Conservation (phyloP, 2,329 filamentous ascomycete genomes). For the Scytalidium lignicola region DNA sequence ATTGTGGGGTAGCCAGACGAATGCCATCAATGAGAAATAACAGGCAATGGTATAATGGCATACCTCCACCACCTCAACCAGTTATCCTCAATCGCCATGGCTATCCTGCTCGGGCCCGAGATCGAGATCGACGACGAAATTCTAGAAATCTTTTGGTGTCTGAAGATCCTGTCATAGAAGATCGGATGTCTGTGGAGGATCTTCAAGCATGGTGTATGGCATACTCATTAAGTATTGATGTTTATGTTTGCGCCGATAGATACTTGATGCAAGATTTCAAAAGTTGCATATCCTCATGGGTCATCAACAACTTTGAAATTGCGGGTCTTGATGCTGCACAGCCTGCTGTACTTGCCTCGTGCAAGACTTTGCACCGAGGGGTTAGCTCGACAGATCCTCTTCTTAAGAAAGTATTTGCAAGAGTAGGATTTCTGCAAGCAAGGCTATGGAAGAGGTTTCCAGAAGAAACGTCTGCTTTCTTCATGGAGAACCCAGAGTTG, state of each 20-base stretch:
- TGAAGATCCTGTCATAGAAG: constrained; percentile 14
- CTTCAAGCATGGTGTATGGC: constrained; percentile 42
- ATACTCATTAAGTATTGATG: constrained; percentile 42
- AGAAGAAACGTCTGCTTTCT: constrained; percentile 36
- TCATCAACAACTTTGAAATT: constrained; percentile 37
- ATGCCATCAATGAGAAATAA: constrained; percentile 18
- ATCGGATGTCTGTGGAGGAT: constrained; percentile 36
- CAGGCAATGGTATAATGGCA: constrained; percentile 13
- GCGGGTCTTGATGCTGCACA: constrained; percentile 23
- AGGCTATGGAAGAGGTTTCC: constrained; percentile 37
- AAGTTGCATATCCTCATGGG: constrained; percentile 33
- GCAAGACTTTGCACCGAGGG: constrained; percentile 36
- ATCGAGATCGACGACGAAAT: constrained; percentile 14
- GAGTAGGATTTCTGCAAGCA: constrained; percentile 43
- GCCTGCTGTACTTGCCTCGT: constrained; percentile 35
- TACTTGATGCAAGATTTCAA: constrained; percentile 44
- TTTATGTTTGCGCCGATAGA: constrained; percentile 44
- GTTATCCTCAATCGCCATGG: constrained; percentile 13
- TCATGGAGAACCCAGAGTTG: constrained; percentile 40
- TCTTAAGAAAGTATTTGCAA: constrained; percentile 43
- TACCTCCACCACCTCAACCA: constrained; percentile 13
- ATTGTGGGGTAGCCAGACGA: constrained; percentile 31
- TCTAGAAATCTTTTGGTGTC: constrained; percentile 9
- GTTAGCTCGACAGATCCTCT: constrained; percentile 38
- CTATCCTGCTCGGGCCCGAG: constrained; percentile 13